Evolutionary conservation across 306 rosid species (phyloP).

Genomic region (Geum urbanum): DNA sequence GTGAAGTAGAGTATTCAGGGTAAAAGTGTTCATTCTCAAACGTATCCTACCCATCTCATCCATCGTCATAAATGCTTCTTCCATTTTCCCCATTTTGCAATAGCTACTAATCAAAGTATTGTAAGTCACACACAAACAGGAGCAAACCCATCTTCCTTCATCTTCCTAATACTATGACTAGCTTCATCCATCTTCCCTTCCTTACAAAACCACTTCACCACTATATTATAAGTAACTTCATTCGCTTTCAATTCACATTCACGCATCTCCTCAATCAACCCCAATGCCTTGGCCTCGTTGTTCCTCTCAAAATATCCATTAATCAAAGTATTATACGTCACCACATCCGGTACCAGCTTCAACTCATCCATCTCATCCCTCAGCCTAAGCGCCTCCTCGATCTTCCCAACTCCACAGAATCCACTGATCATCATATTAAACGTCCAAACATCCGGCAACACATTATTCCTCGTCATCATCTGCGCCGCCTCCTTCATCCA

Average conservation of each 20-base stretch:
- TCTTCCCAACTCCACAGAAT: conserved; percentile 59
- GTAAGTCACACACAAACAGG: conserved; percentile 64
- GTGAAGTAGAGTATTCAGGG: conserved; percentile 63
- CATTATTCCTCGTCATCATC: conserved; percentile 45
- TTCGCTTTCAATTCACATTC: conserved; percentile 50
- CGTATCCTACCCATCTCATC: conserved; percentile 67
- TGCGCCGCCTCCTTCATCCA: conserved; percentile 66
- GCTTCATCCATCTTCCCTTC: conserved; percentile 76
- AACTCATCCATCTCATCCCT: conserved; percentile 65
- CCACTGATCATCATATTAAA: conserved; percentile 69
- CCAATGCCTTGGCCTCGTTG: conserved; percentile 42
- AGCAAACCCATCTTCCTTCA: conserved; percentile 65
- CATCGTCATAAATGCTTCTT: conserved; percentile 68
- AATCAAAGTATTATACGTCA: conserved; percentile 82
- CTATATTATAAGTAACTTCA: conserved; percentile 65
- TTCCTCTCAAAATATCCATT: conserved; percentile 53
- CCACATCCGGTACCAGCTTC: conserved; percentile 59
- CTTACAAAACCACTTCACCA: conserved; percentile 77
- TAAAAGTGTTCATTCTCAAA: conserved; percentile 51
- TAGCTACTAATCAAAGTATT: conserved; percentile 66
- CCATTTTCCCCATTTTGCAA: conserved; percentile 65
- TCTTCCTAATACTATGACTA: conserved; percentile 29
- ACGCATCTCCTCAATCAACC: conserved; percentile 60
- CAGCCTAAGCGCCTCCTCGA: conserved; percentile 64
- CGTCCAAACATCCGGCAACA: conserved; percentile 76